Evolutionary conservation across 805 yeast species (phyloP), one percentile per base, ranked within the genome.

Genomic region (Saccharomycopsis sp.): DNA sequence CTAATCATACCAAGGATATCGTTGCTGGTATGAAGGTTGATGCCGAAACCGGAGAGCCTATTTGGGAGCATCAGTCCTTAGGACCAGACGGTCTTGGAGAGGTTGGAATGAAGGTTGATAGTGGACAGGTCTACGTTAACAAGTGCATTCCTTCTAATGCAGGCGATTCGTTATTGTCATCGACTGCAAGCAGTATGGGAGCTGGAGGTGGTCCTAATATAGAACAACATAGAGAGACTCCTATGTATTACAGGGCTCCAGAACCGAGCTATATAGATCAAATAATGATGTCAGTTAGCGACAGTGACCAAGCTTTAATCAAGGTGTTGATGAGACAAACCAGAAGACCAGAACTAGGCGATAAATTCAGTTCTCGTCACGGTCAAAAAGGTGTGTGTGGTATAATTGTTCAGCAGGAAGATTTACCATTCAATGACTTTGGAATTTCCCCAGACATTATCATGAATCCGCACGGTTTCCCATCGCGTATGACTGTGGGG

Each of bases 341-440:
- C 2, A 84, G 99, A 77, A 83, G 98, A 70, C 99, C 99, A 0
- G 99, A 94, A 74, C 76, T 94, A 55, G 99, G 99, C 64, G 99
- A 94, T 69, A 94, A 94, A 72, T 94, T 94, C 69, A 91, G 97
- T 1, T 90, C 97, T 0, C 84, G 99, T 73, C 98, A 93, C 75
- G 99, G 99, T 47, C 99, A 93, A 72, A 93, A 93, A 78, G 99
- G 99, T 83, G 98, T 94, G 34, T 93, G 98, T 77, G 98, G 99
- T 74, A 90, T 94, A 65, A 94, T 93, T 71, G 97, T 93, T 3
- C 91, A 90, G 65, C 98, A 93, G 70, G 98, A 93, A 66, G 99
- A 93, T 68, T 79, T 93, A 79, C 99, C 99, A 14, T 93, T 93
- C 73, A 89, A 85, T 69, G 98, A 94, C 66, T 81, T 85, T 59